Conservation (phyloP, 192 early-diverging fungal species). For the Gigaspora rosea region DNA sequence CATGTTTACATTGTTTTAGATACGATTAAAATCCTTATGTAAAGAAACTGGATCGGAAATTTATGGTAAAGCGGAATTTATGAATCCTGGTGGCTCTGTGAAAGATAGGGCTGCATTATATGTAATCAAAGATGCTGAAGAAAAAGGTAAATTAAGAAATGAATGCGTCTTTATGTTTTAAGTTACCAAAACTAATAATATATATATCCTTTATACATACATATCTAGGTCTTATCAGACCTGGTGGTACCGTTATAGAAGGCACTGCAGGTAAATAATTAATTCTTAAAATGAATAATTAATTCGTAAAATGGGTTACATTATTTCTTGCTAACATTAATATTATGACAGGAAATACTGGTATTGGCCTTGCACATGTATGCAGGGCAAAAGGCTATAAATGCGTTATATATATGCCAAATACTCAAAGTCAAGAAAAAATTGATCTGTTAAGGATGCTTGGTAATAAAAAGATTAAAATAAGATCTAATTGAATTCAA, state of each 20-base stretch:
- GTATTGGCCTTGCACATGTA: slow-evolving; percentile 94
- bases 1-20: slow-evolving; percentile 41
- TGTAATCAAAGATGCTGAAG: slow-evolving; percentile 94
- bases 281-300: slow-evolving; percentile 14
- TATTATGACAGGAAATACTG: slow-evolving; percentile 74
- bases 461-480: slow-evolving; percentile 42
- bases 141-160: slow-evolving; percentile 43
- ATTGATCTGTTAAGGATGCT: slow-evolving; percentile 91
- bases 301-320: not conserved
- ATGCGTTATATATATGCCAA: slow-evolving; percentile 97
- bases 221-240: slow-evolving; percentile 66
- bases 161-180: not conserved
- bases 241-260: slow-evolving; percentile 89
- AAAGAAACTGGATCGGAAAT: slow-evolving; percentile 84
- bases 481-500: not conserved
- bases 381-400: slow-evolving; percentile 93
- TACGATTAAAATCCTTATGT: slow-evolving; percentile 69
- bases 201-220: not conserved
- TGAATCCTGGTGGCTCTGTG: slow-evolving; percentile 96
- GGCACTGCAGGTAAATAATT: slow-evolving; percentile 67
- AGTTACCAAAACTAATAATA: not conserved
- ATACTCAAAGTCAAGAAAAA: slow-evolving; percentile 94
- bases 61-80: slow-evolving; percentile 93
- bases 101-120: slow-evolving; percentile 96
- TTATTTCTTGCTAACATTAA: not conserved